These are phyloP conservation scores for Neofusicoccum sp. DNA, from an alignment of 2,329 filamentous ascomycete genomes.

Conservation along the genomic window DNA sequence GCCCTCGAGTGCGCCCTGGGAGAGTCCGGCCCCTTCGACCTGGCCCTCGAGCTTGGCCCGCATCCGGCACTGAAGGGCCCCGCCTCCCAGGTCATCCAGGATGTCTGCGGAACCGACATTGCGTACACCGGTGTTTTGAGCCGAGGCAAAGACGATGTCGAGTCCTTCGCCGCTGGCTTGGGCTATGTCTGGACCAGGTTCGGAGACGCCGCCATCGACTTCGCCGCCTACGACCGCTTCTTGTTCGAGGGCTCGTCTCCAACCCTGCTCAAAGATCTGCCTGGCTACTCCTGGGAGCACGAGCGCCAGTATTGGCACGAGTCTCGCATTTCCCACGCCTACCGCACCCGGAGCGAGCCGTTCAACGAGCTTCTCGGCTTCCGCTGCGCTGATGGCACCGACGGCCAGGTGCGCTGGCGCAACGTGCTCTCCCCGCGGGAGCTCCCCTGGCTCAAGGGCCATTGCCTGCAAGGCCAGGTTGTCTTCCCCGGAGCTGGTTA, in stretches of 20 bases:
- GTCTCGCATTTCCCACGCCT: constrained; percentile 18
- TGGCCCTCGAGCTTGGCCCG: constrained; percentile 50
- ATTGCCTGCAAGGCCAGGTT: constrained; percentile 32
- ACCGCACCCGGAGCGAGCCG: background rate
- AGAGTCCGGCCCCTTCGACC: constrained; percentile 33
- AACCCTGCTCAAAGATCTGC: background rate
- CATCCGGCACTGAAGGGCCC: constrained; percentile 51
- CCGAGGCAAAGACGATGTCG: constrained; percentile 30
- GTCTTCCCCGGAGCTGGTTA: constrained; percentile 52
- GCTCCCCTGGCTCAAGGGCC: constrained; percentile 27
- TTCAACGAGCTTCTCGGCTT: constrained; percentile 26
- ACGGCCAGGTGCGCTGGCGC: constrained; percentile 22
- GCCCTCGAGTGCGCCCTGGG: constrained; percentile 38
- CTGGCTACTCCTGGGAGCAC: constrained; percentile 23
- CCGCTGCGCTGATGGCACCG: background rate
- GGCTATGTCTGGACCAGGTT: constrained; percentile 25
- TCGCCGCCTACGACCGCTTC: background rate
- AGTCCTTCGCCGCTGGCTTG: constrained; percentile 26
- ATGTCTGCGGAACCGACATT: constrained; percentile 21
- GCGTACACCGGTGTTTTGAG: constrained; percentile 29
- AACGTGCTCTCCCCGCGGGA: constrained; percentile 24
- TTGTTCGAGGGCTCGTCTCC: background rate
- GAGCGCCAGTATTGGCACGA: constrained; percentile 14
- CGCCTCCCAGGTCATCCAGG: constrained; percentile 39
- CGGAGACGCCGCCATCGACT: background rate